Evolutionary conservation across 371 early-diverging fungal species (phyloP).

Genomic region (Rhizopus arrhizus): DNA sequence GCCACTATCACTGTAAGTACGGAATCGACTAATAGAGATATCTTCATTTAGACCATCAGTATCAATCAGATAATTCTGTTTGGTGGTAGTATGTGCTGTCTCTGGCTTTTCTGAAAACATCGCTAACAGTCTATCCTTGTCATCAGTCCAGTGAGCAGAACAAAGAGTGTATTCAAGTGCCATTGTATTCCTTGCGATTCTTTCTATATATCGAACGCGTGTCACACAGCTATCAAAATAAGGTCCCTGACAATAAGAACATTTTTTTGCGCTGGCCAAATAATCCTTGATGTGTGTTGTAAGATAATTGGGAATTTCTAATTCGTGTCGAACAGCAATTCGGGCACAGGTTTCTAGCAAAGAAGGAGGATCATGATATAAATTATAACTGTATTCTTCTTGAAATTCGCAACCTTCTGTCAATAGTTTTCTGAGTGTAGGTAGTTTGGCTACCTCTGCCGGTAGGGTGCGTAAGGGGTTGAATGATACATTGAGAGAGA

Average conservation of each 20-base stretch:
- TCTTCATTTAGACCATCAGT: conserved; percentile 24
- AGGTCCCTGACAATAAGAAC: conserved; percentile 84
- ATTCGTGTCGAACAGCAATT: conserved; percentile 65
- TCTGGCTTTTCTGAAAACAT: conserved; percentile 24
- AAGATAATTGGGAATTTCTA: conserved; percentile 55
- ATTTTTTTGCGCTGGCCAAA: conserved; percentile 61
- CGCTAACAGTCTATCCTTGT: conserved; percentile 25
- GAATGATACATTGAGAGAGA: conserved; percentile 61
- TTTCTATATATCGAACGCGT: conserved; percentile 64
- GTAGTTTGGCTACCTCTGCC: conserved; percentile 43
- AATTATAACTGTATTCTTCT: conserved; percentile 29
- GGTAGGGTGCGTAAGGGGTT: conserved; percentile 54
- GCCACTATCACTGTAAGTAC: conserved; percentile 27
- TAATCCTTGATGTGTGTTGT: conserved; percentile 62
- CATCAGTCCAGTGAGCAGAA: conserved; percentile 35
- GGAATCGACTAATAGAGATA: conserved; percentile 8
- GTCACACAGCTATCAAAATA: conserved; percentile 67
- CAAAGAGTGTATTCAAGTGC: conserved; percentile 34
- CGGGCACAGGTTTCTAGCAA: conserved; percentile 77
- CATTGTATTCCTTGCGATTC: conserved; percentile 44
- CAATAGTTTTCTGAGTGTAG: conserved; percentile 53
- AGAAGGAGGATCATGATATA: conserved; percentile 42
- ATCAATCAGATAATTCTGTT: conserved; percentile 7
- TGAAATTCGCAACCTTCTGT: conserved; percentile 54
- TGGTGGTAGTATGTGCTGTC: background rate